Evolutionary conservation across 805 yeast species (phyloP), one percentile per base, ranked within the genome.

Genomic region (Candida silvicultrix): DNA sequence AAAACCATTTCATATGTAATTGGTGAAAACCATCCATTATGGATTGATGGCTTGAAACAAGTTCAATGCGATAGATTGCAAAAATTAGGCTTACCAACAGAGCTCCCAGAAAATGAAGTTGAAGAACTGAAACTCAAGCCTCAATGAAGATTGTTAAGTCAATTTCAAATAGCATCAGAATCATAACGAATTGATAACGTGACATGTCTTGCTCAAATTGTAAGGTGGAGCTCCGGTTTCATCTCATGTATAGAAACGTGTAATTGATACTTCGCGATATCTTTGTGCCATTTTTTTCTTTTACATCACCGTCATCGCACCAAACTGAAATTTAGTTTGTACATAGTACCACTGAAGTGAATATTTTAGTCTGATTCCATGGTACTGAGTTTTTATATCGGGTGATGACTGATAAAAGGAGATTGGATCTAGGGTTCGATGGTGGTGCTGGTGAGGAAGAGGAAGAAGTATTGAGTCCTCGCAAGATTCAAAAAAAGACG

Each of bases 1-100:
- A 77, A 73, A 48, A 83, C 81, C 0, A 63, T 92, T 31, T 73
- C 82, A 0, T 90, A 84, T 62, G 67, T 76, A 5, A 51, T 90
- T 35, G 89, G 92, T 10, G 96, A 87, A 56, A 78, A 79, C 47
- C 96, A 89, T 59, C 82, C 77, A 32, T 70, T 90, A 28, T 89
- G 95, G 94, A 49, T 45, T 14, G 18, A 21, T 37, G 39, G 39
- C 4, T 37, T 37, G 16, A 37, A 37, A 21, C 15, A 37, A 8
- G 39, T 37, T 20, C 39, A 37, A 37, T 16, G 10, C 3, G 25
- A 37, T 16, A 37, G 39, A 21, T 37, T 37, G 16, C 18, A 37
- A 11, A 14, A 19, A 20, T 20, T 37, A 16, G 39, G 39, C 14
- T 21, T 37, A 16, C 20, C n/a, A 21, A 20, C 39, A 4, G 39